Conservation (phyloP, 108 stramenopile species). For the Nitzschia sp. region DNA sequence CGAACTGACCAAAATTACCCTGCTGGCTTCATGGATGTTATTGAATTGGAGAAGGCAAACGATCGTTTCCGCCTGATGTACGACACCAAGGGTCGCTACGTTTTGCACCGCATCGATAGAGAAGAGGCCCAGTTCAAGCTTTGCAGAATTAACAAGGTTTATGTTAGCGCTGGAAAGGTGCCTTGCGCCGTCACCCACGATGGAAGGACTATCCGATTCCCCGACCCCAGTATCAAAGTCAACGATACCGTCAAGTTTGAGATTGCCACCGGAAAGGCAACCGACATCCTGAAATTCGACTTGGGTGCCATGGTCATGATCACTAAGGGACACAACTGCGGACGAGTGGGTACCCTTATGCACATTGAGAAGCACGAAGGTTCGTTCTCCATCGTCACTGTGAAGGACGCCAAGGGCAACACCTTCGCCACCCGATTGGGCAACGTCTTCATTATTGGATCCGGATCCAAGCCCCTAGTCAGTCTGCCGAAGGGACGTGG, state of each 20-base stretch:
- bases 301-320: slow-evolving; percentile 96
- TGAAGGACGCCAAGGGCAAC: slow-evolving; percentile 97
- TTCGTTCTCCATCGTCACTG: slow-evolving; percentile 96
- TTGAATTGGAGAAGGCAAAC: slow-evolving; percentile 93
- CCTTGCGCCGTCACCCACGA: slow-evolving; percentile 99
- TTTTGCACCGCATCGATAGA: slow-evolving; percentile 91
- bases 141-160: slow-evolving; percentile 95
- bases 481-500: slow-evolving; percentile 99
- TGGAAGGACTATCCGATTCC: slow-evolving; percentile 99
- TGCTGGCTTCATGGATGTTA: slow-evolving; percentile 99
- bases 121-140: slow-evolving; percentile 98
- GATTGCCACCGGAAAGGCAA: slow-evolving; percentile 94
- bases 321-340: slow-evolving; percentile 95
- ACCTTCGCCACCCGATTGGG: slow-evolving; percentile 94
- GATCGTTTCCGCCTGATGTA: slow-evolving; percentile 97
- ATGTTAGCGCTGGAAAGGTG: slow-evolving; percentile 91
- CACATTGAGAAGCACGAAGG: slow-evolving; percentile 98
- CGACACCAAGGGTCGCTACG: slow-evolving; percentile 99
- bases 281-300: slow-evolving; percentile 95
- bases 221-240: slow-evolving; percentile 97
- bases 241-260: slow-evolving; percentile 98
- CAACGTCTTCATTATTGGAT: slow-evolving; percentile 97
- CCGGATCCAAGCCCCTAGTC: slow-evolving; percentile 85
- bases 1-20: slow-evolving; percentile 99
- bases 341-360: slow-evolving; percentile 96